Conservation (phyloP, 352 stramenopile species). For the Phytophthora uliginosa region DNA sequence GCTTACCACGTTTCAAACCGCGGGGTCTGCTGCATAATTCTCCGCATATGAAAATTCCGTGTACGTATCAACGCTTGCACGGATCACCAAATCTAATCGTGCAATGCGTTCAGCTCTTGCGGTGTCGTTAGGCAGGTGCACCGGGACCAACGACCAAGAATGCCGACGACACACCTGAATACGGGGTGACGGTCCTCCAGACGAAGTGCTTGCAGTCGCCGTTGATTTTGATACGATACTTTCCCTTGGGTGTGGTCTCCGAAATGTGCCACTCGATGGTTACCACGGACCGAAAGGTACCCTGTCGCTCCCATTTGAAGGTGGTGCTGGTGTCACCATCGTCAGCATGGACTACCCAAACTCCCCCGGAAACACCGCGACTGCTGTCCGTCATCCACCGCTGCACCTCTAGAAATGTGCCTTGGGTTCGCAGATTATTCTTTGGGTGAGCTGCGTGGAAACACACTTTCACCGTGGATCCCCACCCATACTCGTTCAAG, state of each 20-base stretch:
- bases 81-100: background rate
- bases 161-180: conserved; percentile 65
- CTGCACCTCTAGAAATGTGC: conserved; percentile 85
- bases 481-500: conserved; percentile 50
- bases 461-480: conserved; percentile 59
- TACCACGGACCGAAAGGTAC: conserved; percentile 74
- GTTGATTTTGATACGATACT: conserved; percentile 86
- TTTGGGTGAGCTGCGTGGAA: conserved; percentile 88
- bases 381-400: conserved; percentile 60
- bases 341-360: conserved; percentile 82
- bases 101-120: background rate
- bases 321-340: conserved; percentile 82
- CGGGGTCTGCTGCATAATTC: background rate
- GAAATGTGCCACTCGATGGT: conserved; percentile 82
- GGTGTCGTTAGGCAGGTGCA: conserved; percentile 18
- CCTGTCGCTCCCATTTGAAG: conserved; percentile 79
- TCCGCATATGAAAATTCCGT: background rate
- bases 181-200: conserved; percentile 51
- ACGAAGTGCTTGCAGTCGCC: conserved; percentile 83
- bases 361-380: conserved; percentile 40
- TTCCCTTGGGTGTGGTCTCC: conserved; percentile 47
- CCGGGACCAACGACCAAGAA: conserved; percentile 54
- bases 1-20: background rate
- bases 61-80: background rate
- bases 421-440: conserved; percentile 82